Conservation (phyloP, 202 grass and related monocot species). For the Zoysia matrella region DNA sequence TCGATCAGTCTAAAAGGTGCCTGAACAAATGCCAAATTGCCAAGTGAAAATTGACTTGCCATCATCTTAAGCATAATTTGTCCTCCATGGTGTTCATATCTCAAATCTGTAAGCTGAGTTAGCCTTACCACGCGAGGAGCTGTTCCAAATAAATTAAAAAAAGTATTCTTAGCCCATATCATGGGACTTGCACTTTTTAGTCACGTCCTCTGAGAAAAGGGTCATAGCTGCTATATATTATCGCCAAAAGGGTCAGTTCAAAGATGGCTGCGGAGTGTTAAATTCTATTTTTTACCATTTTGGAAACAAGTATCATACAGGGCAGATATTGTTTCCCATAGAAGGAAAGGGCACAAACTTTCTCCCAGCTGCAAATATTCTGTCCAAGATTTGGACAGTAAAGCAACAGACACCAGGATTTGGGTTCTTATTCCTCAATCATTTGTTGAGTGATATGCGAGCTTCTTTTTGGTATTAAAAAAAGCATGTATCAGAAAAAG, state of each 20-base stretch:
- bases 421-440: conserved; percentile 36
- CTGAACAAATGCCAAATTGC: too few relatives aligned
- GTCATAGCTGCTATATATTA: not conserved
- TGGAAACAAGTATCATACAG: conserved; percentile 15
- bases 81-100: too few relatives aligned
- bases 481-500: not conserved
- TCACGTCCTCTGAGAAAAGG: not conserved
- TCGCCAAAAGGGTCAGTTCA: conserved; percentile 29
- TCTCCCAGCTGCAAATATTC: conserved; percentile 37
- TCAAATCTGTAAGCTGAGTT: too few relatives aligned
- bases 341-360: conserved; percentile 45
- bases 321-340: conserved; percentile 27
- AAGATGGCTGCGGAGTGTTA: conserved; percentile 10
- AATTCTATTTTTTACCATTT: not conserved
- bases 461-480: not conserved
- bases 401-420: conserved; percentile 22
- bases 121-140: too few relatives aligned
- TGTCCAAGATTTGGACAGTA: conserved; percentile 37
- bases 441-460: conserved; percentile 26
- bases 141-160: not conserved
- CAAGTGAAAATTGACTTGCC: too few relatives aligned
- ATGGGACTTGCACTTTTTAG: not conserved
- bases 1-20: too few relatives aligned
- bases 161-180: not conserved
- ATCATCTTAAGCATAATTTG: too few relatives aligned